Evolutionary conservation across 371 early-diverging fungal species (phyloP).

Genomic region (Funneliformis caledonium): DNA sequence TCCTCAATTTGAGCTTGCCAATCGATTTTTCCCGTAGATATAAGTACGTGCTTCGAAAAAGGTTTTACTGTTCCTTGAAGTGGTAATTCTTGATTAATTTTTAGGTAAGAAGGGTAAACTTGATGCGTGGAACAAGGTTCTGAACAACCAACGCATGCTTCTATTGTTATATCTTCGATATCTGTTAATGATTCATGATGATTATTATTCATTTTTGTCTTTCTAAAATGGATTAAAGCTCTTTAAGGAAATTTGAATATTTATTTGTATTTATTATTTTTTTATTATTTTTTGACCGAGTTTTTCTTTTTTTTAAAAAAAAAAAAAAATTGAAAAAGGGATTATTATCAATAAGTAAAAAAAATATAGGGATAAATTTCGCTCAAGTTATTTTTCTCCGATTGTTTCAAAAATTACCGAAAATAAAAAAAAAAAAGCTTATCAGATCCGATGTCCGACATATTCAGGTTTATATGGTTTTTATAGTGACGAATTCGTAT

Average conservation of each 20-base stretch:
- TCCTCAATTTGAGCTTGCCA: slow-evolving; percentile 56
- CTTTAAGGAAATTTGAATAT: no score
- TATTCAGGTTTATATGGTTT: not conserved
- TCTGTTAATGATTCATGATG: not conserved
- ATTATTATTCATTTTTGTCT: not conserved
- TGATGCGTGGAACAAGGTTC: slow-evolving; percentile 50
- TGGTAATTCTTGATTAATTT: slow-evolving; percentile 59
- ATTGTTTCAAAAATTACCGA: no score
- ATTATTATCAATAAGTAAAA: no score
- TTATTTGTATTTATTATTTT: no score
- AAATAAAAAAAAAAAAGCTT: not conserved
- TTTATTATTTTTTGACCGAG: no score
- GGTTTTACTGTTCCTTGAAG: slow-evolving; percentile 70
- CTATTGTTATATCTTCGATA: not conserved
- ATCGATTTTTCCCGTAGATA: slow-evolving; percentile 63
- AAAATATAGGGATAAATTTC: not conserved
- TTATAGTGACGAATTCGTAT: not conserved
- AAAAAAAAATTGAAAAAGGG: no score
- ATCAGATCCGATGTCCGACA: not conserved
- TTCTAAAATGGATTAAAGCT: not conserved
- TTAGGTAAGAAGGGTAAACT: slow-evolving; percentile 65
- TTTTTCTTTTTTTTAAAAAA: no score
- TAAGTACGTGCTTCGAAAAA: slow-evolving; percentile 71
- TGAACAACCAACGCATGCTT: slow-evolving; percentile 8
- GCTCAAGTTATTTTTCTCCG: no score